Conservation (phyloP, 371 early-diverging fungal genomes). For the Ordospora pajunii region DNA sequence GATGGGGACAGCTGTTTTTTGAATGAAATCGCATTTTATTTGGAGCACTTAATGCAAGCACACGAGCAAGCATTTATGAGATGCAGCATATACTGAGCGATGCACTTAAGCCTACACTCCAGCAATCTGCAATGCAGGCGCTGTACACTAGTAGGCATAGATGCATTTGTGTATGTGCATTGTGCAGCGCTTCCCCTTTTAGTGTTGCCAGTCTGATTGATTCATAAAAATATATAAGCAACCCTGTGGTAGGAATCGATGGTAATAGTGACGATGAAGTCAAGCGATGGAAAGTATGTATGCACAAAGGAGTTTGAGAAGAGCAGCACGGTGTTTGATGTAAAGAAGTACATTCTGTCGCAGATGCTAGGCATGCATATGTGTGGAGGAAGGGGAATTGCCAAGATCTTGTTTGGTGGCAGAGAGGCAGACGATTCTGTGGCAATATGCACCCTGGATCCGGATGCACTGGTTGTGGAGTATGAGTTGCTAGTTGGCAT, state of each 20-base stretch:
- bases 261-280: not conserved
- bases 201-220: not conserved
- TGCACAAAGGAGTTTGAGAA: conserved; percentile 9
- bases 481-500: too few relatives aligned
- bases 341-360: not conserved
- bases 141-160: too few relatives aligned
- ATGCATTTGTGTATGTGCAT: not conserved
- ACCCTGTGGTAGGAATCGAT: not conserved
- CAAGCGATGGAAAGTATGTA: not conserved
- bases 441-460: too few relatives aligned
- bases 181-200: conserved; percentile 4
- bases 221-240: conserved; percentile 1
- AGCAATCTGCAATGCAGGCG: not conserved
- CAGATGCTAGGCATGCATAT: not conserved
- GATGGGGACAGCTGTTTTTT: not conserved
- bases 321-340: not conserved
- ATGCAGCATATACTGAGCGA: too few relatives aligned
- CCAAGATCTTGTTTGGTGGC: not conserved
- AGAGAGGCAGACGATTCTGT: not conserved
- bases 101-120: too few relatives aligned
- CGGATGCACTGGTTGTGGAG: too few relatives aligned
- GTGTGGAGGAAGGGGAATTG: not conserved
- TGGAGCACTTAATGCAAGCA: too few relatives aligned
- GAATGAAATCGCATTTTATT: not conserved
- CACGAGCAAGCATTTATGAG: too few relatives aligned